These are phyloP conservation scores for Mucor saturninus DNA, from an alignment of 371 early-diverging fungal species.

Conservation along the genomic window DNA sequence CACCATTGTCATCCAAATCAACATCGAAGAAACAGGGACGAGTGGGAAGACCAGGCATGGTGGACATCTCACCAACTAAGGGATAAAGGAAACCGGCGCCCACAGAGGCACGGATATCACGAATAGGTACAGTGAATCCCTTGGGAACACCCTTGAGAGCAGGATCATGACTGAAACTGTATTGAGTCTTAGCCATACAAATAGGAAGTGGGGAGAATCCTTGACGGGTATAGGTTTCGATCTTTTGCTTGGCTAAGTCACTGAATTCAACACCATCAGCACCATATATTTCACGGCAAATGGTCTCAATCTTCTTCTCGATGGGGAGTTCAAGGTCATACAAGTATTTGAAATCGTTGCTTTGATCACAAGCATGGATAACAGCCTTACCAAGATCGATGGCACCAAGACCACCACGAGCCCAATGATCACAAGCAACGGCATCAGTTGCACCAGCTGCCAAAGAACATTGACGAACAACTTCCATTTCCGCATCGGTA, in stretches of 20 bases:
- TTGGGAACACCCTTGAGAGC: slow-evolving; percentile 91
- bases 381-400: slow-evolving; percentile 87
- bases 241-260: slow-evolving; percentile 81
- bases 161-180: slow-evolving; percentile 90
- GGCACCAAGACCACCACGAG: slow-evolving; percentile 91
- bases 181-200: slow-evolving; percentile 98
- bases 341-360: slow-evolving; percentile 77
- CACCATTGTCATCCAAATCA: slow-evolving; percentile 90
- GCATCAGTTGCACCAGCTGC: slow-evolving; percentile 91
- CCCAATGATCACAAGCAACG: slow-evolving; percentile 90
- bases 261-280: slow-evolving; percentile 87
- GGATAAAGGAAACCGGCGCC: slow-evolving; percentile 99
- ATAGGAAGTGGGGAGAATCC: slow-evolving; percentile 89
- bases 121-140: slow-evolving; percentile 91
- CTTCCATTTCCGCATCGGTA: slow-evolving; percentile 84
- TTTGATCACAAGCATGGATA: slow-evolving; percentile 72
- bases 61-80: slow-evolving; percentile 93
- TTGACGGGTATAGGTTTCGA: slow-evolving; percentile 80
- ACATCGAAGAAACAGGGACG: slow-evolving; percentile 97
- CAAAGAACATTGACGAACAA: slow-evolving; percentile 73
- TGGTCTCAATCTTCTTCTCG: slow-evolving; percentile 87
- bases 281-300: slow-evolving; percentile 93
- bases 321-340: slow-evolving; percentile 81
- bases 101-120: slow-evolving; percentile 93
- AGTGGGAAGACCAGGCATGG: slow-evolving; percentile 98